Evolutionary conservation across 257 asterid species (phyloP).

Genomic region (Salvia rosmarinus): DNA sequence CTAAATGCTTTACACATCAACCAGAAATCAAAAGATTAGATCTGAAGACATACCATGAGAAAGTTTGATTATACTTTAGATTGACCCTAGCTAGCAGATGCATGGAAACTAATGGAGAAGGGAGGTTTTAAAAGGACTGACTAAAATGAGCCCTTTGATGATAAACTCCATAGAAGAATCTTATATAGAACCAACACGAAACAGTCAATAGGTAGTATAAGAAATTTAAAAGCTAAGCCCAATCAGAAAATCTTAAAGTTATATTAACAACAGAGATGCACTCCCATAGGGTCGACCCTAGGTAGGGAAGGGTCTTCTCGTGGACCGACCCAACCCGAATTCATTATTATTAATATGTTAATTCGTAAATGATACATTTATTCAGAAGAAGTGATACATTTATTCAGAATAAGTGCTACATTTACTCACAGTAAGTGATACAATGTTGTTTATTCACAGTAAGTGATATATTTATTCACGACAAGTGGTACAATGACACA

Average conservation of each 20-base stretch:
- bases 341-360: too few relatives aligned
- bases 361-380: too few relatives aligned
- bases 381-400: too few relatives aligned
- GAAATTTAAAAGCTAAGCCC: background rate
- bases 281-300: too few relatives aligned
- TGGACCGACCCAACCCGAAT: too few relatives aligned
- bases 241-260: background rate
- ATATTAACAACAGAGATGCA: background rate
- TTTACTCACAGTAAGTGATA: too few relatives aligned
- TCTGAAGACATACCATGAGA: background rate
- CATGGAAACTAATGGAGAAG: background rate
- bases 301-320: too few relatives aligned
- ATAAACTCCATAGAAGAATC: background rate
- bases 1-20: background rate
- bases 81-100: background rate
- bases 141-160: background rate
- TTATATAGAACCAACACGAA: background rate
- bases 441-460: too few relatives aligned
- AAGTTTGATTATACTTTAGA: background rate
- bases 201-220: conserved; percentile 7
- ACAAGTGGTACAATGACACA: too few relatives aligned
- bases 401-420: too few relatives aligned
- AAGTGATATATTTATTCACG: too few relatives aligned
- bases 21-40: background rate
- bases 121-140: background rate